A percentile compares a stretch with the other conserved stretches of the same genome.
Evolutionary conservation across 2,329 filamentous ascomycete genomes (phyloP).

Genomic region (Cytospora mali): DNA sequence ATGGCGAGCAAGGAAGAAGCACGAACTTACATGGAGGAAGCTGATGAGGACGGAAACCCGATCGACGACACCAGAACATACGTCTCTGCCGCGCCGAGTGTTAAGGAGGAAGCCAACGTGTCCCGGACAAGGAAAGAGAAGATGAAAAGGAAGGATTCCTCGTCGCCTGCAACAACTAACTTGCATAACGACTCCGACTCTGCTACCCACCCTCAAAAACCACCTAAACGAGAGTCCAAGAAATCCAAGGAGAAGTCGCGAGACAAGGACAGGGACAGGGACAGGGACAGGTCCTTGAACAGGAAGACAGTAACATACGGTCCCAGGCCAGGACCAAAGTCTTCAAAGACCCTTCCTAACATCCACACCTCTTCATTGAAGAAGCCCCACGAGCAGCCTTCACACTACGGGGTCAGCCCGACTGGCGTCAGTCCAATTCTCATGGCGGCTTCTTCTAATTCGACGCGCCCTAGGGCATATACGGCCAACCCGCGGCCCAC

Average conservation of each 20-base stretch:
- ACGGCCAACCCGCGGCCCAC: slow-evolving; percentile 38
- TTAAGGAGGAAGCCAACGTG: slow-evolving; percentile 56
- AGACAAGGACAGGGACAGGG: slow-evolving; percentile 32
- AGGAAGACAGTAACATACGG: slow-evolving; percentile 32
- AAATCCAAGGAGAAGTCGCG: slow-evolving; percentile 37
- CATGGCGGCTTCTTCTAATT: slow-evolving; percentile 28
- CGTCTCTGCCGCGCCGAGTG: slow-evolving; percentile 50
- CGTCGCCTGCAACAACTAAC: slow-evolving; percentile 37
- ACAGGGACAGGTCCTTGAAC: slow-evolving; percentile 34
- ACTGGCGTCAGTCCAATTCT: slow-evolving; percentile 32
- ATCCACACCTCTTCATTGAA: slow-evolving; percentile 33
- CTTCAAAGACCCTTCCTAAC: slow-evolving; percentile 42
- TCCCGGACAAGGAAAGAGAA: slow-evolving; percentile 49
- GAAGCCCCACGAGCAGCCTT: slow-evolving; percentile 41
- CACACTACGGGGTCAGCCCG: slow-evolving; percentile 44
- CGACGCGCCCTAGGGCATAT: slow-evolving; percentile 45
- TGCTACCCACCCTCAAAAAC: slow-evolving; percentile 42
- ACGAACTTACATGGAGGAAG: slow-evolving; percentile 54
- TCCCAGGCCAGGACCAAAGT: slow-evolving; percentile 38
- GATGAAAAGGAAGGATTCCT: slow-evolving; percentile 42
- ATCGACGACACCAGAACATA: slow-evolving; percentile 46
- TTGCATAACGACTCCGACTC: slow-evolving; percentile 48
- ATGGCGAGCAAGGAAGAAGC: slow-evolving; percentile 46
- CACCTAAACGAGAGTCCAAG: slow-evolving; percentile 38
- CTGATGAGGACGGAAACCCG: slow-evolving; percentile 51